A percentile compares a stretch with the other conserved stretches of the same genome.
Evolutionary conservation across 1,284 basidiomycete species (phyloP).

Genomic region (Malassezia brasiliensis): DNA sequence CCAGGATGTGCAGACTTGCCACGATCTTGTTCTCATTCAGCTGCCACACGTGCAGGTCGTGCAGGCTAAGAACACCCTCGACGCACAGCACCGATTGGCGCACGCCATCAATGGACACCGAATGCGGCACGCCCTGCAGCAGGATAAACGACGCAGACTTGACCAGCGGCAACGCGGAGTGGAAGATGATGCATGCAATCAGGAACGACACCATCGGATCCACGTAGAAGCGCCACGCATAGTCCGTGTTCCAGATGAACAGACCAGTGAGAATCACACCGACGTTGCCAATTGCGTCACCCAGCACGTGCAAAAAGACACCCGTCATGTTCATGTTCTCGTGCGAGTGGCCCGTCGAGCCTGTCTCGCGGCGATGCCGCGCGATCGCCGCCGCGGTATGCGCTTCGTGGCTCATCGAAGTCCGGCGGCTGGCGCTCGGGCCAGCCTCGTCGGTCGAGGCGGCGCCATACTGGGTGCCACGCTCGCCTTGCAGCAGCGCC

Average conservation of each 20-base stretch:
- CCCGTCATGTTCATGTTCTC: constrained; percentile 93
- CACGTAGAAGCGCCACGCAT: constrained; percentile 61
- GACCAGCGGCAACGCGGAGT: constrained; percentile 83
- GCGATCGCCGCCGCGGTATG: constrained; percentile 20
- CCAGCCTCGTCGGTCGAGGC: constrained; percentile 9
- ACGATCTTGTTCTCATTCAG: constrained; percentile 78
- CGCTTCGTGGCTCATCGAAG: constrained; percentile 53
- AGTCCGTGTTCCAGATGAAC: constrained; percentile 38
- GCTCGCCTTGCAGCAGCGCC: constrained; percentile 11
- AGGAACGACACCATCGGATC: constrained; percentile 89
- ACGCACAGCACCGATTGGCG: constrained; percentile 68
- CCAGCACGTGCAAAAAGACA: constrained; percentile 83
- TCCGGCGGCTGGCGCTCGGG: constrained; percentile 50
- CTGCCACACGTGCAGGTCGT: constrained; percentile 89
- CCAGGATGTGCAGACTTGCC: constrained; percentile 87
- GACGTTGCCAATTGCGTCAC: constrained; percentile 88
- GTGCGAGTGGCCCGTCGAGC: constrained; percentile 25
- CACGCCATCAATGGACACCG: constrained; percentile 77
- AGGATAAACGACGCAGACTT: constrained; percentile 90
- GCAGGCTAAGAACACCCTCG: constrained; percentile 78
- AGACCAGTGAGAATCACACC: constrained; percentile 92
- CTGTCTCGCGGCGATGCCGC: constrained; percentile 13
- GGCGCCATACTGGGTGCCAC: constrained; percentile 17
- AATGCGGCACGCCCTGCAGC: constrained; percentile 86
- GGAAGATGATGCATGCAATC: constrained; percentile 94